phyloP scores from a whole-genome alignment of 2,329 filamentous ascomycete genomes.

The Didymosphaeria variabile region DNA sequence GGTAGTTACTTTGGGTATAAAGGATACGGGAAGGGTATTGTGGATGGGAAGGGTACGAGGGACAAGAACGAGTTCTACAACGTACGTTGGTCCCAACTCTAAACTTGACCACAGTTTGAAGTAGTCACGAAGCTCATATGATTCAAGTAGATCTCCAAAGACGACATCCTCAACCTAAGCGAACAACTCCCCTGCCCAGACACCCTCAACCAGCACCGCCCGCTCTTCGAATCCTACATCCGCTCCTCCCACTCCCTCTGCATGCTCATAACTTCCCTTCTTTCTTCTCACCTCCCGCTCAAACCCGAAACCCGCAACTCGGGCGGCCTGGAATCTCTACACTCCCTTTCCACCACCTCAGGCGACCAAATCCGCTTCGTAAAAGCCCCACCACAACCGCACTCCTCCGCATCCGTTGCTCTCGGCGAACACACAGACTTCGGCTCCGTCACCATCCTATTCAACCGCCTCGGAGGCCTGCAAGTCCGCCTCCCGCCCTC shows the following conservation, averaged over 20 bases:
- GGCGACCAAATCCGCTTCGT: slow-evolving; percentile 66
- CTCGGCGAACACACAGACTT: slow-evolving; percentile 67
- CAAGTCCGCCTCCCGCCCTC: slow-evolving; percentile 59
- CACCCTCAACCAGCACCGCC: slow-evolving; percentile 50
- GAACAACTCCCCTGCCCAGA: slow-evolving; percentile 54
- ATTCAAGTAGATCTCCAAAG: slow-evolving; percentile 57
- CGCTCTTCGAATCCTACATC: slow-evolving; percentile 56
- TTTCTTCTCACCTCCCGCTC: slow-evolving; percentile 58
- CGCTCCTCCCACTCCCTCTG: slow-evolving; percentile 56
- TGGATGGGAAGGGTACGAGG: slow-evolving; percentile 59
- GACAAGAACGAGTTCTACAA: slow-evolving; percentile 67
- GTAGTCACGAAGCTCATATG: not conserved
- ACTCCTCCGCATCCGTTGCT: slow-evolving; percentile 53
- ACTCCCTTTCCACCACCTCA: slow-evolving; percentile 53
- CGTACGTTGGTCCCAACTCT: slow-evolving; percentile 39
- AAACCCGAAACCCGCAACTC: slow-evolving; percentile 23
- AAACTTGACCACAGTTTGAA: not conserved
- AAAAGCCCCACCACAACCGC: slow-evolving; percentile 58
- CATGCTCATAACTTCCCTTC: slow-evolving; percentile 53
- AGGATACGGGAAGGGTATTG: slow-evolving; percentile 56
- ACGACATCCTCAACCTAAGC: slow-evolving; percentile 58
- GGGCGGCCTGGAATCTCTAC: slow-evolving; percentile 56
- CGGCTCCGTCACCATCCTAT: slow-evolving; percentile 64
- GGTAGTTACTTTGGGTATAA: slow-evolving; percentile 64
- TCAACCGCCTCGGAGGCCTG: slow-evolving; percentile 65